phyloP scores from a whole-genome alignment of 805 yeast species.

The Martiniozyma abietophila region DNA sequence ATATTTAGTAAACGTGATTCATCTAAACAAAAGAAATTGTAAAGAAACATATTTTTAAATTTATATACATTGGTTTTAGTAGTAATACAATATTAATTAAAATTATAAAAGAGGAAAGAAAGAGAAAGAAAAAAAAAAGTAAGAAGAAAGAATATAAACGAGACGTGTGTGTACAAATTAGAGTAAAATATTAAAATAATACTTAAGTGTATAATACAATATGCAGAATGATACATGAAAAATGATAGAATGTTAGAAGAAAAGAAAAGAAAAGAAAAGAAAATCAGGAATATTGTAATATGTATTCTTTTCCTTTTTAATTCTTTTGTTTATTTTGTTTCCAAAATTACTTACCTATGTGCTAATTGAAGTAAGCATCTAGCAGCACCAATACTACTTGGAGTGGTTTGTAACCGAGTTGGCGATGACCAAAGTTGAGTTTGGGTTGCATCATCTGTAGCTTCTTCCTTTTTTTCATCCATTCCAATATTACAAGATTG shows the following conservation, averaged over 20 bases:
- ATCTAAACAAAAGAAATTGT: too few relatives aligned
- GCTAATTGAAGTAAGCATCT: conserved; percentile 34
- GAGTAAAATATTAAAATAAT: too few relatives aligned
- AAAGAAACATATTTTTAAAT: too few relatives aligned
- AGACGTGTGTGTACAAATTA: too few relatives aligned
- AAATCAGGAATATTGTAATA: not conserved
- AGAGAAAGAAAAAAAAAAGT: not conserved
- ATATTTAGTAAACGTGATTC: too few relatives aligned
- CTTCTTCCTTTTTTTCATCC: not conserved
- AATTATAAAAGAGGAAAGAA: too few relatives aligned
- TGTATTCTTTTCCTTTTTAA: not conserved
- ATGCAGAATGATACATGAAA: not conserved
- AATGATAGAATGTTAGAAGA: not conserved
- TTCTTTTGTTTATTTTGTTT: too few relatives aligned
- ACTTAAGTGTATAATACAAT: too few relatives aligned
- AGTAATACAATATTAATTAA: too few relatives aligned
- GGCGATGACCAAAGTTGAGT: conserved; percentile 29
- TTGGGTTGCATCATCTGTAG: conserved; percentile 14
- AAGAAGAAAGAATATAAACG: not conserved
- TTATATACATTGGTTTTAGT: too few relatives aligned
- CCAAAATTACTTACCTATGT: conserved; percentile 25
- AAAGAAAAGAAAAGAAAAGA: not conserved
- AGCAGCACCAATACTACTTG: conserved; percentile 41
- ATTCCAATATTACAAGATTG: not conserved
- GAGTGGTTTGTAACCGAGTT: conserved; percentile 32